A percentile compares a stretch with the other conserved stretches of the same genome.
Conservation (phyloP, 331 rosid genomes). For the Stylosanthes scabra region DNA sequence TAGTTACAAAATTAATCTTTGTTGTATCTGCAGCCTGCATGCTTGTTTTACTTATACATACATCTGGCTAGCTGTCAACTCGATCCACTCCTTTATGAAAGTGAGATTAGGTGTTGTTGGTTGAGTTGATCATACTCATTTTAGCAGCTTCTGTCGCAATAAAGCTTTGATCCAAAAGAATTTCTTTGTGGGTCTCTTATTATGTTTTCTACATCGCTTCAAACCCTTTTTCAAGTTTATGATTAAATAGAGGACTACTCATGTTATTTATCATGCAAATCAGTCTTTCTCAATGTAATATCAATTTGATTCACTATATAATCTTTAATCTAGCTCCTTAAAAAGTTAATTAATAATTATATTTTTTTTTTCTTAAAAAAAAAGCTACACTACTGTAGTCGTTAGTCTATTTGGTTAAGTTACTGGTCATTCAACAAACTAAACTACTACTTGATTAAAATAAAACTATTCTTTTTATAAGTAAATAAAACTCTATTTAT, state of each 20-base stretch:
- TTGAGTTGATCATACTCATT: not conserved
- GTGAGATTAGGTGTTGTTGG: not conserved
- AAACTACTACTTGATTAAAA: too few species aligned
- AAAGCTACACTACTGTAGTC: too few species aligned
- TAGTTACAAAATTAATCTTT: too few species aligned
- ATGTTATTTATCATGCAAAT: not conserved
- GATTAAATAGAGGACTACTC: not conserved
- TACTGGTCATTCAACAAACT: too few species aligned
- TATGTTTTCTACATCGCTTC: not conserved
- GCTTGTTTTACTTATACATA: not conserved
- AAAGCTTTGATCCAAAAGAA: not conserved
- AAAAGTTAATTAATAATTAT: too few species aligned
- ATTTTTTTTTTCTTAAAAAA: too few species aligned
- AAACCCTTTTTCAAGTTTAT: not conserved
- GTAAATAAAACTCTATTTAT: too few species aligned
- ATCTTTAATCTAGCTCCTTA: too few species aligned
- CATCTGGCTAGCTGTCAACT: not conserved
- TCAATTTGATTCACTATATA: not conserved
- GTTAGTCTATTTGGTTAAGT: too few species aligned
- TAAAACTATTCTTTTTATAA: too few species aligned
- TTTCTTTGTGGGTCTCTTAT: not conserved
- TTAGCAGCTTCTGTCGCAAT: constrained; percentile 6
- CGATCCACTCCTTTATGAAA: not conserved
- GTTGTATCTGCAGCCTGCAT: not conserved
- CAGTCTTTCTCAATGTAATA: not conserved